Conservation (phyloP, 2,329 filamentous ascomycete species). For the Botrytis medusae region DNA sequence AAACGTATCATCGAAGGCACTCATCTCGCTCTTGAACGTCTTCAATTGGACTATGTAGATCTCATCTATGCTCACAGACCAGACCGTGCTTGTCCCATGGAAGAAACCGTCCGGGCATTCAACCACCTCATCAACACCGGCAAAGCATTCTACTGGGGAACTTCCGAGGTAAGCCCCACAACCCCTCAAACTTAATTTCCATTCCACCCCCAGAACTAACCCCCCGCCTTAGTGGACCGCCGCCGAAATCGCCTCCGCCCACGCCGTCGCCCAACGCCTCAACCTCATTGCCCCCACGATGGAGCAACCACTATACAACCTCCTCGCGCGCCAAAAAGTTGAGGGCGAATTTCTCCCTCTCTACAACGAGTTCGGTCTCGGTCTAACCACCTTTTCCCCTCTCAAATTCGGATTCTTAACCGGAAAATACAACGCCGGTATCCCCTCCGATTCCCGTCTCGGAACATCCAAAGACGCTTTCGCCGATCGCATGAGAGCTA, state of each 20-base stretch:
- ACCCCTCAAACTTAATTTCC: constrained; percentile 48
- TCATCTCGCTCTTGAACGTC: constrained; percentile 55
- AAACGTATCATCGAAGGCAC: constrained; percentile 71
- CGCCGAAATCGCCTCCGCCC: constrained; percentile 63
- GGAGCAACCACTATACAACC: constrained; percentile 68
- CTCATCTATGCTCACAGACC: constrained; percentile 68
- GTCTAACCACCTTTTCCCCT: constrained; percentile 63
- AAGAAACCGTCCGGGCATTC: constrained; percentile 69
- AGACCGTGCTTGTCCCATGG: constrained; percentile 66
- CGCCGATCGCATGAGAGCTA: constrained; percentile 45
- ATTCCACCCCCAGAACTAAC: constrained; percentile 65
- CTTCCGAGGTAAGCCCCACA: constrained; percentile 65
- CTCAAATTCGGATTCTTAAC: constrained; percentile 60
- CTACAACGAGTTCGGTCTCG: constrained; percentile 59
- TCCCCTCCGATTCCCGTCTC: constrained; percentile 59
- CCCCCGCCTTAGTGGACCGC: constrained; percentile 66
- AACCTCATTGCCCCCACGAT: constrained; percentile 62
- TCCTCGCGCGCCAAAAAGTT: constrained; percentile 61
- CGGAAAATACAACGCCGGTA: constrained; percentile 66
- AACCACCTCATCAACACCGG: constrained; percentile 68
- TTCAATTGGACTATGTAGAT: constrained; percentile 61
- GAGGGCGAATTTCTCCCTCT: constrained; percentile 62
- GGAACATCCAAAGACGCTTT: constrained; percentile 54
- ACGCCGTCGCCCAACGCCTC: constrained; percentile 59
- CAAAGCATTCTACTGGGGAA: constrained; percentile 71